phyloP scores from a whole-genome alignment of 306 rosid species.

The Hippophae tibetana region DNA sequence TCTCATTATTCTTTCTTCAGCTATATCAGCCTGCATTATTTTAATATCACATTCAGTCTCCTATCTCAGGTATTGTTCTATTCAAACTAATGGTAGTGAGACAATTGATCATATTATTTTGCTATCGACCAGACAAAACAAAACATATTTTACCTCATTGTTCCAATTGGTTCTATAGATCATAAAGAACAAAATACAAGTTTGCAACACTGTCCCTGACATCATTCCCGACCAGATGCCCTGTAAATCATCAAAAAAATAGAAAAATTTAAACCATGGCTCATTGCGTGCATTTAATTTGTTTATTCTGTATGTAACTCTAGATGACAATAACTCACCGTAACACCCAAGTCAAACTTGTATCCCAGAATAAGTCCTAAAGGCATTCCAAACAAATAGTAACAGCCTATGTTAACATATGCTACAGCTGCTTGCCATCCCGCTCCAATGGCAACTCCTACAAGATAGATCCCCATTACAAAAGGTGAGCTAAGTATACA shows the following conservation, averaged over 20 bases:
- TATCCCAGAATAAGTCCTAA: slow-evolving; percentile 57
- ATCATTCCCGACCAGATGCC: slow-evolving; percentile 80
- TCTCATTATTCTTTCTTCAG: slow-evolving; percentile 39
- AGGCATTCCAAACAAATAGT: slow-evolving; percentile 67
- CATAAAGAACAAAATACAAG: slow-evolving; percentile 42
- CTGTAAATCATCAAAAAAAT: slow-evolving; percentile 20
- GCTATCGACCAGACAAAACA: neutral
- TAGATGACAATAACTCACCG: slow-evolving; percentile 18
- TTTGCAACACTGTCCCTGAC: slow-evolving; percentile 56
- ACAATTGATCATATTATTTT: too few species aligned
- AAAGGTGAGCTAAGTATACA: too few species aligned
- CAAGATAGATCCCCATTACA: neutral
- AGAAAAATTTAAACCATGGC: neutral
- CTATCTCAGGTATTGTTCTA: neutral
- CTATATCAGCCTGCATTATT: slow-evolving; percentile 31
- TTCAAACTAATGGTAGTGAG: neutral
- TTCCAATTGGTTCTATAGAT: slow-evolving; percentile 61
- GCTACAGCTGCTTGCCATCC: slow-evolving; percentile 81
- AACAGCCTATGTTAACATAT: slow-evolving; percentile 59
- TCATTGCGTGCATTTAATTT: neutral
- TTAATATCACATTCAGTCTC: neutral
- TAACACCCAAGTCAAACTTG: slow-evolving; percentile 37
- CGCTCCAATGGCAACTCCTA: slow-evolving; percentile 86
- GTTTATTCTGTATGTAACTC: neutral
- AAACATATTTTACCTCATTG: slow-evolving; percentile 38